Evolutionary conservation across 2,329 filamentous ascomycete species (phyloP), one percentile per base, ranked within the genome.

Genomic region (Macroventuria anomochaeta): DNA sequence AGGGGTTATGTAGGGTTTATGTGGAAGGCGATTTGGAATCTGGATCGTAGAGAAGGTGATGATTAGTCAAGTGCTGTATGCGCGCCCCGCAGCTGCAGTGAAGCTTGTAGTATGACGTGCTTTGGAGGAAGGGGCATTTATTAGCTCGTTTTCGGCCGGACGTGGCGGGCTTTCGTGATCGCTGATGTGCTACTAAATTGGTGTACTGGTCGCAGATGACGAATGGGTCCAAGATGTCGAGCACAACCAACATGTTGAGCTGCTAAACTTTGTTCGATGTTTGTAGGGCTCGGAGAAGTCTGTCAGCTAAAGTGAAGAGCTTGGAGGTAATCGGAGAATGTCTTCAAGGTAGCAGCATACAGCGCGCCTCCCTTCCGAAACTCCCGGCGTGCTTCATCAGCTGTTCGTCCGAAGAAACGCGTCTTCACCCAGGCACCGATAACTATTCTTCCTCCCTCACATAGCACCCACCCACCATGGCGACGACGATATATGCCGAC

Each of bases 31-130:
- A 61, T 66, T 60, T 64, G 62, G 57, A 67, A 65, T 64, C 48
- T 49, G 34, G 46, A 29, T 44, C 37, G 40, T 42, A 18, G 26
- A 20, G 20, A 33, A 44, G 32, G 18, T 37, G 38, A 34, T 40
- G 47, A 62, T 63, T 55, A 54, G 55, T 62, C 43, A 57, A 58
- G 41, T 66, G 50, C 60, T 55, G 57, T 51, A 47, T 61, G 61
- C 67, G 65, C 65, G 63, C 69, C 67, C 67, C 68, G 61, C 68
- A 65, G 63, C 57, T 51, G 53, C 38, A 46, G 25, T 44, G 53
- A 55, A 37, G 39, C 41, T 49, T 37, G 38, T 41, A 37, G 48
- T 53, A 73, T 74, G 70, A 73, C 72, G 70, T 69, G 67, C 72
- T 73, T 47, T 40, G 23, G 17, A 25, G 38, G 43, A 41, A 34